phyloP scores from a whole-genome alignment of 176 grass and related monocot genomes.

The Musa troglodytarum region DNA sequence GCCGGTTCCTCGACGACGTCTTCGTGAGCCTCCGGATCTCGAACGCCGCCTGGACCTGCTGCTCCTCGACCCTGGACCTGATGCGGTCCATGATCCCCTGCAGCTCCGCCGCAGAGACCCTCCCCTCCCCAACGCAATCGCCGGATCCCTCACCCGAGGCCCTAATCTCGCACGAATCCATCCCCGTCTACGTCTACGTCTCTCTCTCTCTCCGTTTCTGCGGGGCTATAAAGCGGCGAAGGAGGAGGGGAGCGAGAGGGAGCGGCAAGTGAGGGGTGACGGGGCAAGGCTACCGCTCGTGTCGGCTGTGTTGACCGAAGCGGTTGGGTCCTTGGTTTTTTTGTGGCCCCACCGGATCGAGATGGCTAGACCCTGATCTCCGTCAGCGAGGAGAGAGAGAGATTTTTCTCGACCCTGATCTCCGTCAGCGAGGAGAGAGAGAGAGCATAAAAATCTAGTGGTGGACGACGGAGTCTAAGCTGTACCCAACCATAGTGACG shows the following conservation, averaged over 20 bases:
- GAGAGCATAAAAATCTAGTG: no score
- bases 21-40: slow-evolving; percentile 36
- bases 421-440: no score
- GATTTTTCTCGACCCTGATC: no score
- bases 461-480: no score
- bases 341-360: no score
- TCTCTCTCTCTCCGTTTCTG: no score
- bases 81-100: slow-evolving; percentile 29
- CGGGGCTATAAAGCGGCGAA: neutral
- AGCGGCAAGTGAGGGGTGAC: neutral
- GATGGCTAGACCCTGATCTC: no score
- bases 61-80: slow-evolving; percentile 15
- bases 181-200: neutral
- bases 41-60: slow-evolving; percentile 32
- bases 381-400: no score
- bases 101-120: neutral
- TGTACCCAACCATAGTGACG: no score
- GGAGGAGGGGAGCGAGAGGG: neutral
- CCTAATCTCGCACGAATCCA: neutral
- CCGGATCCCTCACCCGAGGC: neutral
- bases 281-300: no score
- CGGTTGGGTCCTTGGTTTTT: no score
- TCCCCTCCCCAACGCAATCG: neutral
- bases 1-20: slow-evolving; percentile 28
- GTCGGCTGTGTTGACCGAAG: no score